phyloP scores from a whole-genome alignment of 257 asterid genomes.

The Ophiorrhiza pumila region DNA sequence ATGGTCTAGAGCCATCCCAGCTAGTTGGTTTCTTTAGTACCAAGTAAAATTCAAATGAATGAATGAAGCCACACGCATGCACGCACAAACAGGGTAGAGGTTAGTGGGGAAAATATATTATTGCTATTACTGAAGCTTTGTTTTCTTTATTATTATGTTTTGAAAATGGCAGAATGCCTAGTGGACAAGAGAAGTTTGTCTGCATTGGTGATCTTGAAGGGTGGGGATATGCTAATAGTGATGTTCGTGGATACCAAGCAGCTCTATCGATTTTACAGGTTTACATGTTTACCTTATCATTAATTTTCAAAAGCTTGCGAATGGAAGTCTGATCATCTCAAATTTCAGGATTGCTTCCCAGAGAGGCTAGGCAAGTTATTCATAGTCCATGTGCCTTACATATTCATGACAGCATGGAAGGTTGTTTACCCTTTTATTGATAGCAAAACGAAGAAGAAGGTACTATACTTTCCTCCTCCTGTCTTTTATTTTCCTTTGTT shows the following conservation, averaged over 20 bases:
- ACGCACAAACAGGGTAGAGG: no score
- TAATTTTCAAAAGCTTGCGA: not conserved
- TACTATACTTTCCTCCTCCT: slow-evolving; percentile 2
- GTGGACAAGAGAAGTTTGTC: slow-evolving; percentile 77
- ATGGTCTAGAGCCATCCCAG: not conserved
- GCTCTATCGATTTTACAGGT: slow-evolving; percentile 75
- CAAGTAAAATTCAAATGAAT: not conserved
- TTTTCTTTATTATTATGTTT: not conserved
- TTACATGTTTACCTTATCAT: not conserved
- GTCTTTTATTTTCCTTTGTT: not conserved
- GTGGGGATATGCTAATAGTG: slow-evolving; percentile 78
- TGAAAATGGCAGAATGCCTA: slow-evolving; percentile 47
- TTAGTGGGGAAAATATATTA: no score
- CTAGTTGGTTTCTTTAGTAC: not conserved
- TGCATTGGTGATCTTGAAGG: slow-evolving; percentile 68
- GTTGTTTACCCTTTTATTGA: slow-evolving; percentile 81
- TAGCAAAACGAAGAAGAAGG: slow-evolving; percentile 83
- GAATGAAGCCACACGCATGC: not conserved
- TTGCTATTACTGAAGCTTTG: no score
- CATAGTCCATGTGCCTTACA: slow-evolving; percentile 65
- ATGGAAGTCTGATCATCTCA: not conserved
- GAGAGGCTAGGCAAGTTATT: slow-evolving; percentile 83
- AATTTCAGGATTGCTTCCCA: slow-evolving; percentile 73
- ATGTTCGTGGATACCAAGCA: slow-evolving; percentile 76
- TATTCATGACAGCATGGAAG: slow-evolving; percentile 91